Conservation (phyloP, 345 rosid genomes). For the Eutrema japonicum region DNA sequence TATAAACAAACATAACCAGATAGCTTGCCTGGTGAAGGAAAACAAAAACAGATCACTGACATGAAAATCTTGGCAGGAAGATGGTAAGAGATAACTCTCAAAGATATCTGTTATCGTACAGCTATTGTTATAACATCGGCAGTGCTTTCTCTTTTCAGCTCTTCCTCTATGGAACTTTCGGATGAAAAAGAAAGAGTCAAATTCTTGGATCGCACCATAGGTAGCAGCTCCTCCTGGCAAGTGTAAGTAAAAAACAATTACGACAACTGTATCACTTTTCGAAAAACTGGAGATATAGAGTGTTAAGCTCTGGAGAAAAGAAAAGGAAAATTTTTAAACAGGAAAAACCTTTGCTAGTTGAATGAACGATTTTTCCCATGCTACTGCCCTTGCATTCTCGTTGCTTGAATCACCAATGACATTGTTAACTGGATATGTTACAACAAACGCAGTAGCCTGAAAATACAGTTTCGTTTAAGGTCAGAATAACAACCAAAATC, state of each 20-base stretch:
- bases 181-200: constrained; percentile 92
- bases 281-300: background rate
- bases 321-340: background rate
- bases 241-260: constrained; percentile 29
- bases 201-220: constrained; percentile 69
- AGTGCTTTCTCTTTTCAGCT: constrained; percentile 92
- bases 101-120: constrained; percentile 51
- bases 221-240: constrained; percentile 73
- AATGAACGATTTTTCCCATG: constrained; percentile 96
- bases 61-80: constrained; percentile 14
- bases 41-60: constrained; percentile 23
- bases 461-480: constrained; percentile 34
- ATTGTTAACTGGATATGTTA: constrained; percentile 92
- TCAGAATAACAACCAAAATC: constrained; percentile 25
- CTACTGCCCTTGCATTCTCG: constrained; percentile 69
- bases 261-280: constrained; percentile 1
- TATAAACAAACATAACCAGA: constrained; percentile 94
- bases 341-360: constrained; percentile 77
- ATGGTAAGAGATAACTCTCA: constrained; percentile 18
- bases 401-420: constrained; percentile 63
- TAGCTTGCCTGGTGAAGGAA: constrained; percentile 70
- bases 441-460: constrained; percentile 93
- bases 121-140: constrained; percentile 84
- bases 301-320: constrained; percentile 14
- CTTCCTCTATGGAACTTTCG: constrained; percentile 97